A percentile compares a stretch with the other conserved stretches of the same genome.
phyloP scores from a whole-genome alignment of 192 early-diverging fungal species.

The Diversispora eburnea region DNA sequence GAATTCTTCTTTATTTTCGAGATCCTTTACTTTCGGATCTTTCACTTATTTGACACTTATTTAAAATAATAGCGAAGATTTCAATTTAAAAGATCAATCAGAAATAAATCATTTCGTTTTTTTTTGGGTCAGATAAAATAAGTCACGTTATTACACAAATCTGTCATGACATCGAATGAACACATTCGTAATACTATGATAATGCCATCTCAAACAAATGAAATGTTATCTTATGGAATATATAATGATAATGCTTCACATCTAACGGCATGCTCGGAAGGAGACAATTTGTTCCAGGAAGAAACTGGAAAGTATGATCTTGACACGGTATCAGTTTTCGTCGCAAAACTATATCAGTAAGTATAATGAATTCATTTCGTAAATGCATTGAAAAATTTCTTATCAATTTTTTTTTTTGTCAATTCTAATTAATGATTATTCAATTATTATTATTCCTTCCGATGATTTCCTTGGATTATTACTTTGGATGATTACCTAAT shows the following conservation, averaged over 20 bases:
- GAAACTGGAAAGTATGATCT: conserved; percentile 29
- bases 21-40: too few species aligned
- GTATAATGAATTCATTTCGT: neutral
- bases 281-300: neutral
- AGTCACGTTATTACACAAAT: neutral
- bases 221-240: conserved; percentile 11
- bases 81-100: neutral
- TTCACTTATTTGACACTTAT: neutral
- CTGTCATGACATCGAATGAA: conserved; percentile 9
- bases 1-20: too few species aligned
- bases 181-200: conserved; percentile 9
- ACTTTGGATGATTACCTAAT: neutral
- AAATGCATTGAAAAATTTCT: neutral
- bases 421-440: neutral
- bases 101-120: neutral
- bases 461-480: neutral
- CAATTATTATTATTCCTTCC: neutral
- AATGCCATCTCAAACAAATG: conserved; percentile 26
- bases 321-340: conserved; percentile 25
- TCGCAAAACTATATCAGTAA: conserved; percentile 30
- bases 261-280: neutral
- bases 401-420: neutral
- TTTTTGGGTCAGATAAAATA: neutral
- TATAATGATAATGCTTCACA: conserved; percentile 2
- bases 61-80: neutral